phyloP scores from a whole-genome alignment of 352 stramenopile genomes.

The Ophiocytium majus region DNA sequence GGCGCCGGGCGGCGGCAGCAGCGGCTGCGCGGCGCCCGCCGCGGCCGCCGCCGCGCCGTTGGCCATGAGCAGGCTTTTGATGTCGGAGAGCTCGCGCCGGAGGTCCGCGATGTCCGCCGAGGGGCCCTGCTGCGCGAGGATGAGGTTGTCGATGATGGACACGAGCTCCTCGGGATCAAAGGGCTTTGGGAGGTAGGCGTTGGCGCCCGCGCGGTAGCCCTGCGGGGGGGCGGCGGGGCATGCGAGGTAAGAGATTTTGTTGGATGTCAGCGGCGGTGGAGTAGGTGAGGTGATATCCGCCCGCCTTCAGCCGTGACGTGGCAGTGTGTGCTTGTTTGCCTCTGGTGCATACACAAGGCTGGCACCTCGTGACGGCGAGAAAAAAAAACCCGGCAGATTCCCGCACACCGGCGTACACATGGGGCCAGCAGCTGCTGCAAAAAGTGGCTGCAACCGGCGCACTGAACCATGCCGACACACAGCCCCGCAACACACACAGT shows the following conservation, averaged over 20 bases:
- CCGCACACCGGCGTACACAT: too few species aligned
- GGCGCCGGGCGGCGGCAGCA: neutral
- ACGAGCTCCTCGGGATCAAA: constrained; percentile 69
- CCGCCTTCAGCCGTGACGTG: too few species aligned
- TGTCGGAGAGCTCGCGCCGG: constrained; percentile 29
- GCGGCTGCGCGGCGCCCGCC: neutral
- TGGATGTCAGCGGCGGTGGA: neutral
- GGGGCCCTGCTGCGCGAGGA: neutral
- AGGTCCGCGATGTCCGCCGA: constrained; percentile 1
- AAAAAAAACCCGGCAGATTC: too few species aligned
- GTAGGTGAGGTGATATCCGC: neutral
- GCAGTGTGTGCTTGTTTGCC: too few species aligned
- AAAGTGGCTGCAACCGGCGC: too few species aligned
- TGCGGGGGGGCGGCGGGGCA: too few species aligned
- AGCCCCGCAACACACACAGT: neutral
- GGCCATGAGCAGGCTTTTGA: constrained; percentile 26
- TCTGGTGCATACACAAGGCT: too few species aligned
- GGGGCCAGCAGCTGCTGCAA: too few species aligned
- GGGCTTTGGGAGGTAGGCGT: constrained; percentile 69
- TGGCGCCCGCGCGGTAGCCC: constrained; percentile 64
- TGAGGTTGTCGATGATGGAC: constrained; percentile 63
- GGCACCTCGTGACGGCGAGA: too few species aligned
- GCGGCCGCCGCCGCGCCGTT: neutral
- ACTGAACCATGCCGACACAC: neutral
- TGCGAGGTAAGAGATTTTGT: too few species aligned